phyloP scores from a whole-genome alignment of 257 asterid genomes.

The Phtheirospermum japonicum region DNA sequence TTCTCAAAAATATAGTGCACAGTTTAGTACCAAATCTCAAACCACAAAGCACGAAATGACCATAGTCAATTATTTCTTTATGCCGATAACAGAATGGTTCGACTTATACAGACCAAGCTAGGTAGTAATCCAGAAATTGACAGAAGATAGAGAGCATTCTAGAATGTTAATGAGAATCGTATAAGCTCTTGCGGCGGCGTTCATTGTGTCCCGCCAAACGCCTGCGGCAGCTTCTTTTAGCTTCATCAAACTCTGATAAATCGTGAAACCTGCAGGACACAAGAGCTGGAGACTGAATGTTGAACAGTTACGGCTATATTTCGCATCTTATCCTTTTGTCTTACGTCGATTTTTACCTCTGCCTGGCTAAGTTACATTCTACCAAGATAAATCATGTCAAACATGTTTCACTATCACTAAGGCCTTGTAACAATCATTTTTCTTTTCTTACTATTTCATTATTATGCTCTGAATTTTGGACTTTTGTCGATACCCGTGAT shows the following conservation, averaged over 20 bases:
- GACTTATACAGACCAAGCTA: constrained; percentile 28
- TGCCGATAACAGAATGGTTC: constrained; percentile 20
- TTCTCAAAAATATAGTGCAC: constrained; percentile 2
- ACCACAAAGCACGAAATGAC: constrained; percentile 17
- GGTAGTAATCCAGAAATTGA: constrained; percentile 45
- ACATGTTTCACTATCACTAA: too few relatives aligned
- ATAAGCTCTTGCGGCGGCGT: constrained; percentile 77
- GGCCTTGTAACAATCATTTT: too few relatives aligned
- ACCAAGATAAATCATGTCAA: too few relatives aligned
- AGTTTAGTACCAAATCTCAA: not conserved
- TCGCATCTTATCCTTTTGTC: constrained; percentile 14
- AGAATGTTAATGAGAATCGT: constrained; percentile 44
- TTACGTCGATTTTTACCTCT: not conserved
- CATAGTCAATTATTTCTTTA: constrained; percentile 10
- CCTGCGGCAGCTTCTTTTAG: constrained; percentile 85
- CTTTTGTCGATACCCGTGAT: not conserved
- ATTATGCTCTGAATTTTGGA: too few relatives aligned
- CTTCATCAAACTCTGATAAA: constrained; percentile 71
- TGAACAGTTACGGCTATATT: not conserved
- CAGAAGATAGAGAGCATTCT: constrained; percentile 84
- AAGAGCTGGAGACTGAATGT: constrained; percentile 25
- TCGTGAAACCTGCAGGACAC: constrained; percentile 73
- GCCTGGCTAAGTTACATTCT: not conserved
- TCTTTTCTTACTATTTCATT: too few relatives aligned
- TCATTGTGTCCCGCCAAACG: constrained; percentile 90